Base-by-base conservation (phyloP, 805 yeast genomes). In the Saccharomycopsis schoenii region DNA sequence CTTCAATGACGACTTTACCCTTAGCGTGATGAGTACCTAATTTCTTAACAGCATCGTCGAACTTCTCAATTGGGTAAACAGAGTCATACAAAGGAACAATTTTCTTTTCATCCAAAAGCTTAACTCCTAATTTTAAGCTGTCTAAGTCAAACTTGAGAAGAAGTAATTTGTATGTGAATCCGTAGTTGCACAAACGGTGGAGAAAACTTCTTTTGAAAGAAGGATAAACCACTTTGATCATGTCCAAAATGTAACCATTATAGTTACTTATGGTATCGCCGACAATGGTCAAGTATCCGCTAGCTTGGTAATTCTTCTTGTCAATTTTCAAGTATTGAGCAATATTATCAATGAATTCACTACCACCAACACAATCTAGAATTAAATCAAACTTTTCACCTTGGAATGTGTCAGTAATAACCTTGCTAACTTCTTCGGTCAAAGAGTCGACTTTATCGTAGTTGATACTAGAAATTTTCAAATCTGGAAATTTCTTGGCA, bases 281-380 rank as follows among this genome's bases (percentile, higher is more conserved):
- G 11, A 78, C 82, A 40, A 86, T 77, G 8, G 88, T 80, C 9
- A 80, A 72, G 66, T 80, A 88, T 51, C 77, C 72, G 10, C 52
- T 47, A 24, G 52, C 52, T 47, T 47, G 21, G 24, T 83, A 81
- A 4, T 82, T 81, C 55, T 75, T 41, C 17, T 47, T 40, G 29
- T 51, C 57, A 37, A 41, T 17, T 36, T 62, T 62, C 17, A 62
- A 17, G 41, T 43, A 58, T 29, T 60, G 55, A 14, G 24, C 39
- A 17, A 37, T 42, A 4, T 51, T 36, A 24, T 40, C 64, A 25
- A 83, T 70, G 10, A 86, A 76, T 39, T 80, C 83, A 56, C 76
- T 76, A 57, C 86, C 86, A 51, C 96, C 93, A 59, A 83, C 81
- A 62, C 85, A 78, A 72, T 90, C 96, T 12, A 86, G 67, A n/a